Evolutionary conservation across 2,329 filamentous ascomycete genomes (phyloP).

Genomic region (Aureobasidium sp.): DNA sequence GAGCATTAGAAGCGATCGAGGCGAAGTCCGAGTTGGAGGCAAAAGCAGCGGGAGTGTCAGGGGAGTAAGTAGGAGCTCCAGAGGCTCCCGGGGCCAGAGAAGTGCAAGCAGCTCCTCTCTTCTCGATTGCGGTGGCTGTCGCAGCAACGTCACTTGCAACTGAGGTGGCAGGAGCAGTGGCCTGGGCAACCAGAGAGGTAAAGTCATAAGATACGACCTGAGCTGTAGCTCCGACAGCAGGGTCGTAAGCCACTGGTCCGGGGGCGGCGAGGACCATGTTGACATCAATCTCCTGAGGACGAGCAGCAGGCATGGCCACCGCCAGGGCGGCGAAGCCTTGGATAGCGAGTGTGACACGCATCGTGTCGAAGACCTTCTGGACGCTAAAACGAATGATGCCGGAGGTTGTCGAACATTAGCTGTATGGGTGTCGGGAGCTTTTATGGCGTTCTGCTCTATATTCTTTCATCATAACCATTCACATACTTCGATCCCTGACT

Average conservation of each 20-base stretch:
- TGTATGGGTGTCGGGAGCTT: not conserved
- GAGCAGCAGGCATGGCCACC: constrained; percentile 19
- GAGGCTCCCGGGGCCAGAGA: not conserved
- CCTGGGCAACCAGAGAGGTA: constrained; percentile 18
- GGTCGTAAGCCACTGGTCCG: constrained; percentile 4
- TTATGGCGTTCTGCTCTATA: not conserved
- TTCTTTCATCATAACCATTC: not conserved
- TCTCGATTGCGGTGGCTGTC: not conserved
- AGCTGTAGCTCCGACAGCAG: constrained; percentile 14
- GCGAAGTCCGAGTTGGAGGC: constrained; percentile 15
- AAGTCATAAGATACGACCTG: constrained; percentile 19
- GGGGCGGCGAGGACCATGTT: constrained; percentile 18
- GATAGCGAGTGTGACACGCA: constrained; percentile 1
- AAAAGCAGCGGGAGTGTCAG: constrained; percentile 12
- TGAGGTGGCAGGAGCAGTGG: constrained; percentile 14
- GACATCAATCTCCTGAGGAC: constrained; percentile 18
- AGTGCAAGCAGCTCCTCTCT: not conserved
- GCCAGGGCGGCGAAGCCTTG: constrained; percentile 11
- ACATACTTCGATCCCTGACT: not conserved
- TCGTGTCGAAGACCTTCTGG: not conserved
- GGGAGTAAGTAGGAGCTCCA: not conserved
- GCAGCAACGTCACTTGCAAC: constrained; percentile 10
- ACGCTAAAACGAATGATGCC: not conserved
- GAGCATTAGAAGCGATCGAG: not conserved
- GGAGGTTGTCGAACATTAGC: not conserved